Percentiles rank a stretch among this genome's conserved stretches.
Evolutionary conservation across 805 yeast species (phyloP).

Genomic region (Jamesozyma hellenica): DNA sequence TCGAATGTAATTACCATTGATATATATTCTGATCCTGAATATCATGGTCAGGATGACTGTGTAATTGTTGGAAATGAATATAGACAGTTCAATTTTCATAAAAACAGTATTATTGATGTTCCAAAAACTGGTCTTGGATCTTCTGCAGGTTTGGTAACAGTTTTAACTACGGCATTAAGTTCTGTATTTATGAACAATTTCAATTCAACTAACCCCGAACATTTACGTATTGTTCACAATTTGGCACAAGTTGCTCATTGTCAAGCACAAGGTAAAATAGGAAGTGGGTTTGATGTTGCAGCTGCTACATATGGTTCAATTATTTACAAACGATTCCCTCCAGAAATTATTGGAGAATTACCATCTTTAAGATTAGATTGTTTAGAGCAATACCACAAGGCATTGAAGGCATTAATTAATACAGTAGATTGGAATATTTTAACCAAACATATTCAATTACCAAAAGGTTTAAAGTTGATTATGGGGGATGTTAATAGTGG

Average conservation of each 20-base stretch:
- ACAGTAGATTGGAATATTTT: slow-evolving; percentile 50
- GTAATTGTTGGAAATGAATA: slow-evolving; percentile 26
- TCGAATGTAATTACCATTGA: slow-evolving; percentile 38
- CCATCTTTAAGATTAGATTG: slow-evolving; percentile 14
- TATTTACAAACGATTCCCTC: slow-evolving; percentile 65
- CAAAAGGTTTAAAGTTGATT: slow-evolving; percentile 54
- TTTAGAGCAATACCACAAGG: slow-evolving; percentile 18
- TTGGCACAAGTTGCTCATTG: slow-evolving; percentile 86
- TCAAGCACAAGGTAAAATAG: slow-evolving; percentile 87
- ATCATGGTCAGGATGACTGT: slow-evolving; percentile 65
- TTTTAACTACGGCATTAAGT: slow-evolving; percentile 59
- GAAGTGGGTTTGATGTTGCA: slow-evolving; percentile 96
- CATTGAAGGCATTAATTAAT: slow-evolving; percentile 33
- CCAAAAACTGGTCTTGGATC: slow-evolving; percentile 95
- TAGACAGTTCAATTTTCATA: slow-evolving; percentile 50
- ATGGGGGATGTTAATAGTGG: slow-evolving; percentile 95
- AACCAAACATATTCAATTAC: slow-evolving; percentile 50
- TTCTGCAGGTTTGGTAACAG: slow-evolving; percentile 86
- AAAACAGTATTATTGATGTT: slow-evolving; percentile 50
- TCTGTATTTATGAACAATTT: slow-evolving; percentile 34
- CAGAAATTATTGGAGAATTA: slow-evolving; percentile 37
- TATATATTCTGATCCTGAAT: slow-evolving; percentile 77
- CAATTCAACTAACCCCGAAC: slow-evolving; percentile 19
- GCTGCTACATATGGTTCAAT: slow-evolving; percentile 90
- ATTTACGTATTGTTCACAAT: slow-evolving; percentile 52